Percentiles rank a stretch among this genome's conserved stretches.
Evolutionary conservation across 805 yeast genomes (phyloP).

Genomic region (Metschnikowia anglica): DNA sequence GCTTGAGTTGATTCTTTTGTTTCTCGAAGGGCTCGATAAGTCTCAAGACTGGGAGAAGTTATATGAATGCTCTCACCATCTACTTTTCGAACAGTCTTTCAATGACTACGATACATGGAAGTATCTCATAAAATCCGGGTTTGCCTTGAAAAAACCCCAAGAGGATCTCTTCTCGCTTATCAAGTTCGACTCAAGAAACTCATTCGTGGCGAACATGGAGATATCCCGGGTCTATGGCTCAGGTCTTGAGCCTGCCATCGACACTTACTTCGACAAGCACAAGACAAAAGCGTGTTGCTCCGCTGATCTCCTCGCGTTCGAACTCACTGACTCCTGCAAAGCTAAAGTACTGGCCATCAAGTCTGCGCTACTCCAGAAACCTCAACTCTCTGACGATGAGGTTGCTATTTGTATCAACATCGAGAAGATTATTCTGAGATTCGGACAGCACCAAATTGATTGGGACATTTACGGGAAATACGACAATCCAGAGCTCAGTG

Average conservation of each 20-base stretch:
- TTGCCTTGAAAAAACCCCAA: constrained; percentile 31
- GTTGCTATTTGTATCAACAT: constrained; percentile 9
- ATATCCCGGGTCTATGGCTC: constrained; percentile 29
- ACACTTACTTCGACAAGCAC: constrained; percentile 44
- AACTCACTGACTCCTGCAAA: constrained; percentile 9
- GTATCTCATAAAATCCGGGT: constrained; percentile 47
- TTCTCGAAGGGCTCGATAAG: constrained; percentile 47
- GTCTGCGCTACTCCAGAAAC: background rate
- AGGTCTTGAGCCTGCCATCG: constrained; percentile 29
- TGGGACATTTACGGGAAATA: constrained; percentile 8
- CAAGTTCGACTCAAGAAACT: constrained; percentile 48
- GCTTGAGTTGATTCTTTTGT: constrained; percentile 60
- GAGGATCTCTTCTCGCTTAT: constrained; percentile 27
- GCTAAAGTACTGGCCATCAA: constrained; percentile 1
- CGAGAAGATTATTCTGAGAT: constrained; percentile 12
- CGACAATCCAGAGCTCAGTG: constrained; percentile 13
- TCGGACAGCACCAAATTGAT: constrained; percentile 2
- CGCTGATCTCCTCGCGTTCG: constrained; percentile 46
- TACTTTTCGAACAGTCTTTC: constrained; percentile 48
- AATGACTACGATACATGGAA: constrained; percentile 84
- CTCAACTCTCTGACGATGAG: constrained; percentile 2
- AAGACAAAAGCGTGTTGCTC: constrained; percentile 65
- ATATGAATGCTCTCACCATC: constrained; percentile 16
- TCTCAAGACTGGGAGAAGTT: constrained; percentile 46
- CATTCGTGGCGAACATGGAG: constrained; percentile 53